phyloP scores from a whole-genome alignment of 345 rosid species.

The Pistacia vera region DNA sequence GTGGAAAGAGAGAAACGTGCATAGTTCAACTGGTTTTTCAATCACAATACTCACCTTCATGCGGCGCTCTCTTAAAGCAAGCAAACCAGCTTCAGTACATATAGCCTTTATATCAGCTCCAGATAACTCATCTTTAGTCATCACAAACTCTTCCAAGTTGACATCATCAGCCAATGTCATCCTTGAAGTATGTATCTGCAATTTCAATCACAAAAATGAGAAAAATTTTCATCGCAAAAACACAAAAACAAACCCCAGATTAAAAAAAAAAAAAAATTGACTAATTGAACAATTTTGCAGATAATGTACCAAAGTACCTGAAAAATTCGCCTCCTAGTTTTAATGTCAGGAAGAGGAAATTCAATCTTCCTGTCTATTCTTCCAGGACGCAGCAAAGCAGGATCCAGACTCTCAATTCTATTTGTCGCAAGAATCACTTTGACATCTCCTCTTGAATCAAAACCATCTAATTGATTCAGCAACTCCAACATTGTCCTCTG shows the following conservation, averaged over 20 bases:
- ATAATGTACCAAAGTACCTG: neutral
- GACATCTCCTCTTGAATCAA: slow-evolving; percentile 35
- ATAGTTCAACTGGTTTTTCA: neutral
- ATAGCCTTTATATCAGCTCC: slow-evolving; percentile 41
- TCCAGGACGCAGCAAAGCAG: slow-evolving; percentile 30
- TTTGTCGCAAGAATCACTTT: slow-evolving; percentile 38
- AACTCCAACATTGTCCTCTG: slow-evolving; percentile 39
- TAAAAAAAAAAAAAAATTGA: neutral
- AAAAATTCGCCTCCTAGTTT: slow-evolving; percentile 34
- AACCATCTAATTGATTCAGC: slow-evolving; percentile 35
- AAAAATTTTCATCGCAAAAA: too few relatives aligned
- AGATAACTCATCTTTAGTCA: slow-evolving; percentile 40
- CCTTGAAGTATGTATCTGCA: slow-evolving; percentile 38
- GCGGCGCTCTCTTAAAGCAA: slow-evolving; percentile 38
- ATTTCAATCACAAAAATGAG: neutral
- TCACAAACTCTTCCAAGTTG: slow-evolving; percentile 40
- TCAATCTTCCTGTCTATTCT: slow-evolving; percentile 28
- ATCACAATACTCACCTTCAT: slow-evolving; percentile 27
- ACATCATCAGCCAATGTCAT: slow-evolving; percentile 41
- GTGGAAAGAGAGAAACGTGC: neutral
- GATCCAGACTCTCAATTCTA: slow-evolving; percentile 31
- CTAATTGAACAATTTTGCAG: neutral
- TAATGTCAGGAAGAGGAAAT: slow-evolving; percentile 32
- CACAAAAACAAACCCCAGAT: neutral
- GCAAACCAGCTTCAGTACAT: slow-evolving; percentile 38